These are phyloP conservation scores for Chrysoporthe puriensis DNA, from an alignment of 2,329 filamentous ascomycete genomes.

Conservation along the genomic window DNA sequence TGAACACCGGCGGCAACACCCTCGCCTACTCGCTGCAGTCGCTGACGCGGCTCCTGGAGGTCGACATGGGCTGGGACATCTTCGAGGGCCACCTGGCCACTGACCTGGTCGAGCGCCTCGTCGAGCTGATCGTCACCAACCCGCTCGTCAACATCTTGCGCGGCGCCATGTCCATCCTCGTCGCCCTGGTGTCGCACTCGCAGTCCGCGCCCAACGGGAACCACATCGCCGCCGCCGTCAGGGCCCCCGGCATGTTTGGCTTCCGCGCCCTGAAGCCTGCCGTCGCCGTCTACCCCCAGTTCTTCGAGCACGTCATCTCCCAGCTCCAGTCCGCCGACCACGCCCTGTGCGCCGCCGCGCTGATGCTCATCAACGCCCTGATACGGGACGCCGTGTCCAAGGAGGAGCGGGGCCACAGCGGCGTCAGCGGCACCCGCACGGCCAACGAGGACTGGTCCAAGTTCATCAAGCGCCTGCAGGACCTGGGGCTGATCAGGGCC, in stretches of 20 bases:
- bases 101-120: constrained; percentile 75
- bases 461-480: constrained; percentile 91
- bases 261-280: constrained; percentile 92
- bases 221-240: constrained; percentile 32
- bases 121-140: constrained; percentile 92
- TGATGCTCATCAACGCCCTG: constrained; percentile 93
- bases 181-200: constrained; percentile 88
- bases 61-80: constrained; percentile 97
- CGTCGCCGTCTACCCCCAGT: constrained; percentile 87
- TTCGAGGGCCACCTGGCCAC: constrained; percentile 66
- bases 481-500: constrained; percentile 88
- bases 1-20: constrained; percentile 88
- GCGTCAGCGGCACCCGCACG: constrained; percentile 37
- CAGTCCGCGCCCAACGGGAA: constrained; percentile 55
- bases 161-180: constrained; percentile 94
- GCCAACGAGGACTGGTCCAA: constrained; percentile 82
- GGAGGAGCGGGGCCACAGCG: constrained; percentile 56
- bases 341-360: constrained; percentile 89
- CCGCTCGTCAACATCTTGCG: constrained; percentile 96
- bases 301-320: constrained; percentile 90
- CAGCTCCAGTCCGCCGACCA: constrained; percentile 94
- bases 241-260: constrained; percentile 69
- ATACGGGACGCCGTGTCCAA: constrained; percentile 88
- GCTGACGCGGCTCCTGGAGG: constrained; percentile 83
- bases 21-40: constrained; percentile 93